A percentile compares a stretch with the other conserved stretches of the same genome.
phyloP scores from a whole-genome alignment of 129 eudicot genomes.

The Cynara cardunculus region DNA sequence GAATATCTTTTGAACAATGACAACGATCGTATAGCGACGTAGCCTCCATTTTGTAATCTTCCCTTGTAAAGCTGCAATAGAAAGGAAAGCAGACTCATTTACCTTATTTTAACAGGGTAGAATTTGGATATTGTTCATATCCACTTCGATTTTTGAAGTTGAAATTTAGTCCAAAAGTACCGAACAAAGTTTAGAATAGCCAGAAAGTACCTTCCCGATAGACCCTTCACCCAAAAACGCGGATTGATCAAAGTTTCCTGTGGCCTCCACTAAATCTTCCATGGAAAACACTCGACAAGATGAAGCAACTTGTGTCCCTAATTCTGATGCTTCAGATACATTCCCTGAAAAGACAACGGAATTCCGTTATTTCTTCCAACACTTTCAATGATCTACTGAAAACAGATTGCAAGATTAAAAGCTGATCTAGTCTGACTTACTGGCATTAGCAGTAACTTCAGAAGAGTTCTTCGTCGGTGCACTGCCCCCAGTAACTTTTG shows the following conservation, averaged over 20 bases:
- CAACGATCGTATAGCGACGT: slow-evolving; percentile 55
- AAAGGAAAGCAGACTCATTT: not conserved
- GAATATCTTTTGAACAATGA: slow-evolving; percentile 53
- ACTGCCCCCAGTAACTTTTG: slow-evolving; percentile 41
- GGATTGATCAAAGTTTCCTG: slow-evolving; percentile 54
- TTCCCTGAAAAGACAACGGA: slow-evolving; percentile 37
- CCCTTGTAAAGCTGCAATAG: slow-evolving; percentile 73
- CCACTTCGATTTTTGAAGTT: not conserved
- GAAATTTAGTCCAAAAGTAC: slow-evolving; percentile 24
- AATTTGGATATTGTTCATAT: not conserved
- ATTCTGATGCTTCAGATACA: slow-evolving; percentile 50
- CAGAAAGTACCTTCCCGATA: slow-evolving; percentile 57
- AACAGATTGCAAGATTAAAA: not conserved
- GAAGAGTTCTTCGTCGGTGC: slow-evolving; percentile 40
- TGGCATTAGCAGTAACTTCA: slow-evolving; percentile 59
- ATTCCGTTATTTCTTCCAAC: not conserved
- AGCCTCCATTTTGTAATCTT: slow-evolving; percentile 61
- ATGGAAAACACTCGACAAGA: slow-evolving; percentile 51
- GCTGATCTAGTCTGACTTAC: slow-evolving; percentile 37
- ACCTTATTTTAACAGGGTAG: not conserved
- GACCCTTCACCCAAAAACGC: slow-evolving; percentile 70
- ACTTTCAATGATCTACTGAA: not conserved
- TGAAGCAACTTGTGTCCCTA: slow-evolving; percentile 57
- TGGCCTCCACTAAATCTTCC: slow-evolving; percentile 64
- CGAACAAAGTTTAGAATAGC: slow-evolving; percentile 1